Conservation (phyloP, 2,329 filamentous ascomycete species). For the Kalaharituber pfeilii region DNA sequence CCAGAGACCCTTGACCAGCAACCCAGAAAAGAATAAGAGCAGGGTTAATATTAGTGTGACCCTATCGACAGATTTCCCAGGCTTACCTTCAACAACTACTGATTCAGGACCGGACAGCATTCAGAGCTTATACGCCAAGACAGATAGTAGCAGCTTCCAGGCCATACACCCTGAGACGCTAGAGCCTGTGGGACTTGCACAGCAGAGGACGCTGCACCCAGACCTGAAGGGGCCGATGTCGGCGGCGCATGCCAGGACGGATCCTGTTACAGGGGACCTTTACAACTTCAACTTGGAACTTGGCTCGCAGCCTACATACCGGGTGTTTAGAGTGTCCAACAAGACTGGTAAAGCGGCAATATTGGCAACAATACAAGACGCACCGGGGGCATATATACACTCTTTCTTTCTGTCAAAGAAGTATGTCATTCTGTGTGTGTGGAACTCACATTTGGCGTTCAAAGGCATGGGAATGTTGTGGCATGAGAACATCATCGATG, state of each 20-base stretch:
- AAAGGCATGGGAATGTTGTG: constrained; percentile 45
- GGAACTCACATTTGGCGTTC: constrained; percentile 42
- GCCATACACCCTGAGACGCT: constrained; percentile 52
- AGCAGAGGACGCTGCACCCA: constrained; percentile 47
- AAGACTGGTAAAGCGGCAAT: constrained; percentile 49
- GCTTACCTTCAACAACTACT: constrained; percentile 26
- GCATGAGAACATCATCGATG: constrained; percentile 49
- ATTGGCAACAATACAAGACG: constrained; percentile 45
- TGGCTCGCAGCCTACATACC: constrained; percentile 42
- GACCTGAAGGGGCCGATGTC: constrained; percentile 49
- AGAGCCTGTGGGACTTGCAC: constrained; percentile 48
- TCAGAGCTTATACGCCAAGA: constrained; percentile 38
- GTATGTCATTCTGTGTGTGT: constrained; percentile 57
- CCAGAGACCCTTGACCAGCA: constrained; percentile 8
- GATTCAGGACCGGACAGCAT: constrained; percentile 24
- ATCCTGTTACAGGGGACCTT: constrained; percentile 54
- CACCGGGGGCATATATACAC: constrained; percentile 57
- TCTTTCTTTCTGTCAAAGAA: constrained; percentile 57
- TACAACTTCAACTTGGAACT: constrained; percentile 69
- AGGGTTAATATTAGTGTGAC: constrained; percentile 48
- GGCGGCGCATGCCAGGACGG: constrained; percentile 53
- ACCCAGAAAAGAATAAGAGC: too few relatives aligned
- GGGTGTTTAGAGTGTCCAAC: constrained; percentile 48
- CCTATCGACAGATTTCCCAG: constrained; percentile 47
- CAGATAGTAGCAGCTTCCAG: constrained; percentile 41